These are phyloP conservation scores for Raphanus hybrid DNA, from an alignment of 441 rosid genomes.

Conservation along the genomic window DNA sequence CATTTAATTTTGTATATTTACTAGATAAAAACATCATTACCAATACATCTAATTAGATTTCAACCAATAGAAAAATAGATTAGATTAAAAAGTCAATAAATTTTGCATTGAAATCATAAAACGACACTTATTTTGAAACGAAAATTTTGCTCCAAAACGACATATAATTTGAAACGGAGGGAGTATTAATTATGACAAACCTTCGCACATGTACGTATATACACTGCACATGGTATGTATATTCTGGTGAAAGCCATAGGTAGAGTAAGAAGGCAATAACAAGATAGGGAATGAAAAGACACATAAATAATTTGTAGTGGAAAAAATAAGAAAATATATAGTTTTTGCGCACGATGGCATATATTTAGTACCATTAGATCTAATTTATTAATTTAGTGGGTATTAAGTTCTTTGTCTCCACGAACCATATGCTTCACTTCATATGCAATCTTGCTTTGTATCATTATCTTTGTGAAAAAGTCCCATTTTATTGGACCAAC, in stretches of 20 bases:
- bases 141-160: too few relatives aligned
- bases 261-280: conserved; percentile 53
- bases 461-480: conserved; percentile 15
- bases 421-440: conserved; percentile 41
- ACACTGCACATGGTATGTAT: conserved; percentile 26
- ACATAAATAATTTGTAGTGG: conserved; percentile 3
- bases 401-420: conserved; percentile 46
- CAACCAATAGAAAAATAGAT: too few relatives aligned
- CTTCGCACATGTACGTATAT: conserved; percentile 5
- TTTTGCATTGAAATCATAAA: too few relatives aligned
- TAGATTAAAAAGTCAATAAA: too few relatives aligned
- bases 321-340: conserved; percentile 6
- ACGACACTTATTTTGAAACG: too few relatives aligned
- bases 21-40: too few relatives aligned
- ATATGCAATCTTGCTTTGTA: conserved; percentile 26
- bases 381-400: conserved; percentile 36
- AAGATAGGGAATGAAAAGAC: conserved; percentile 23
- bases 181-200: neutral
- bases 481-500: conserved; percentile 26
- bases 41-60: too few relatives aligned
- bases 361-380: conserved; percentile 13
- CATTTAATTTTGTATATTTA: too few relatives aligned
- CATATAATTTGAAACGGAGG: too few relatives aligned
- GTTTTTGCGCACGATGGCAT: conserved; percentile 37
- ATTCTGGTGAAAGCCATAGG: conserved; percentile 53